These are phyloP conservation scores for Violaceomyces palustris DNA, from an alignment of 1,284 basidiomycete genomes.

Conservation along the genomic window DNA sequence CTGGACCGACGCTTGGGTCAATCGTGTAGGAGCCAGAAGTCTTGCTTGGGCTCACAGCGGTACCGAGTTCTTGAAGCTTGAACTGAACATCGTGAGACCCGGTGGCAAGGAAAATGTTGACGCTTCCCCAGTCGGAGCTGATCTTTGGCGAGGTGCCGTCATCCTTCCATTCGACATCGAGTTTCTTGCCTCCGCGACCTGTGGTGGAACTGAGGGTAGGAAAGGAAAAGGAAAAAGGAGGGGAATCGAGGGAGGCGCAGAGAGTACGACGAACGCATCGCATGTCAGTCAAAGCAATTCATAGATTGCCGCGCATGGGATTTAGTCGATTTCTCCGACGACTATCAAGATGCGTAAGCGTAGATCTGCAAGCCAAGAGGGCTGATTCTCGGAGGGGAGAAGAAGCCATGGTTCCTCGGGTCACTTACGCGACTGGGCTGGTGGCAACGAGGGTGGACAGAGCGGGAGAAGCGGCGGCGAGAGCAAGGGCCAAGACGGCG, in stretches of 20 bases:
- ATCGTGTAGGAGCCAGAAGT: slow-evolving; percentile 18
- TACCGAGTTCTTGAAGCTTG: slow-evolving; percentile 39
- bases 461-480: slow-evolving; percentile 19
- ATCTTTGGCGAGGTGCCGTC: slow-evolving; percentile 29
- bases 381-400: not conserved
- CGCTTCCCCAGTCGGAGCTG: slow-evolving; percentile 25
- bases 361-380: not conserved
- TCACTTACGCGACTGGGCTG: slow-evolving; percentile 36
- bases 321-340: not conserved
- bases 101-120: slow-evolving; percentile 45
- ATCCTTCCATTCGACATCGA: slow-evolving; percentile 39
- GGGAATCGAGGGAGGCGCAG: not conserved
- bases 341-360: not conserved
- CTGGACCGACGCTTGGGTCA: slow-evolving; percentile 25
- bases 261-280: no score
- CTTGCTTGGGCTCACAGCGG: slow-evolving; percentile 12
- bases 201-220: slow-evolving; percentile 21
- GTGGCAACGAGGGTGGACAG: slow-evolving; percentile 35
- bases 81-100: slow-evolving; percentile 39
- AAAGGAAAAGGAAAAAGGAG: not conserved
- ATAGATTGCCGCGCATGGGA: not conserved
- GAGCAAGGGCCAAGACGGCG: slow-evolving; percentile 19
- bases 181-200: slow-evolving; percentile 20
- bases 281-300: not conserved
- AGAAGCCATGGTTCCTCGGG: not conserved